Evolutionary conservation across 805 yeast genomes (phyloP), one percentile per base, ranked within the genome.

Genomic region (Wickerhamiella parazyma): DNA sequence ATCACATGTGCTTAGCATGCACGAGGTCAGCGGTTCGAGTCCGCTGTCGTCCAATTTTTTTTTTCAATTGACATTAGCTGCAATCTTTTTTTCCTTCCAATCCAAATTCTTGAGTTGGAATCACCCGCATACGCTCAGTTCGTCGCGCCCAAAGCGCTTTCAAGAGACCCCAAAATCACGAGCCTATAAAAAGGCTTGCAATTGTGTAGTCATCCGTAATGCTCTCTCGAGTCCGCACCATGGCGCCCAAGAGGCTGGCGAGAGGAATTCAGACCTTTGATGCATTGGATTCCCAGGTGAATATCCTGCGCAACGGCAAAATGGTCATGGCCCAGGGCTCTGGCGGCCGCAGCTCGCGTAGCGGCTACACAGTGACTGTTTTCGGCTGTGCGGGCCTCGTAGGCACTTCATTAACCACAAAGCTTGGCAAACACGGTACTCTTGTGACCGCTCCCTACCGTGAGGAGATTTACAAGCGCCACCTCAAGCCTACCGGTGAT

Each of bases 311-410:
- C 51, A 68, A 71, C 42, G 94, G 94, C 20, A 81, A 84, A 57
- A 79, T 85, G 36, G 70, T 76, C 52, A 60, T 80, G 36, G 61
- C 81, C n/a, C 67, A 69, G 28, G 94, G 94, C 48, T 64, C 73
- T 40, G 91, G 93, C 38, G 94, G 94, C 24, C 59, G 69, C 46
- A 79, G 89, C 4, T 81, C 93, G 22, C 72, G 93, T 66, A 78
- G 89, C 7, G 94, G 94, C 2, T 81, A 76, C 63, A 81, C 87
- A 3, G 94, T 87, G 18, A 81, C 94, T 1, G 91, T 84, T 2
- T 84, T 84, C 57, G 94, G 94, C 8, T 82, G 79, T 29, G 66
- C 78, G 38, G 94, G 94, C 1, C 77, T 79, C 60, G 64, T 84
- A 47, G 94, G 94, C 38, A 73, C 84, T 39, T 72, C 79, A 51